These are phyloP conservation scores for Penicillium sp. DNA, from an alignment of 2,329 filamentous ascomycete species.

Conservation along the genomic window DNA sequence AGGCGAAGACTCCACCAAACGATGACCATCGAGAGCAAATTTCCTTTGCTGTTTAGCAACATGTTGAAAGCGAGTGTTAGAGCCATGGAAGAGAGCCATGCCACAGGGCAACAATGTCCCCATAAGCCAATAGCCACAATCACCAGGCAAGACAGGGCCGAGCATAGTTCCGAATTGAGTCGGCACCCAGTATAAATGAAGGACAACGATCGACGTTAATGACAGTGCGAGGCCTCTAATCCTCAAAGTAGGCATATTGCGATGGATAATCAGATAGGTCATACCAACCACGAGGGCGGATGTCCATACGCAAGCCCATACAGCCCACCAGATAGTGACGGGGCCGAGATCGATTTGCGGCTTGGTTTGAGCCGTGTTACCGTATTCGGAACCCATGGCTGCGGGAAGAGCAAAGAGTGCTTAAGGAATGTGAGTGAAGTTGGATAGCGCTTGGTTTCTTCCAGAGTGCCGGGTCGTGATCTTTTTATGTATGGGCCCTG, in stretches of 20 bases:
- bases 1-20: constrained; percentile 2
- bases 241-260: constrained; percentile 35
- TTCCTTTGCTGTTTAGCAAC: constrained; percentile 55
- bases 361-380: constrained; percentile 27
- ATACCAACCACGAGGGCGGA: constrained; percentile 30
- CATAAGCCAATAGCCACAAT: constrained; percentile 64
- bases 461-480: neutral
- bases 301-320: constrained; percentile 34
- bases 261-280: constrained; percentile 32
- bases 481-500: constrained; percentile 2
- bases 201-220: constrained; percentile 35
- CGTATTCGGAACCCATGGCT: constrained; percentile 33
- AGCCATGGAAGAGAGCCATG: constrained; percentile 63
- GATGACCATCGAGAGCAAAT: constrained; percentile 31
- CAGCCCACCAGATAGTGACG: constrained; percentile 31
- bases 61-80: constrained; percentile 59
- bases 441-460: constrained; percentile 14
- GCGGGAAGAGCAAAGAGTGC: neutral
- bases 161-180: constrained; percentile 38
- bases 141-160: constrained; percentile 45
- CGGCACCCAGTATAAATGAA: constrained; percentile 40
- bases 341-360: constrained; percentile 19
- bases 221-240: constrained; percentile 40
- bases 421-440: constrained; percentile 16
- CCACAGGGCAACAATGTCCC: constrained; percentile 61